Conservation (phyloP, 257 asterid species). For the Nicotiana attenuata region DNA sequence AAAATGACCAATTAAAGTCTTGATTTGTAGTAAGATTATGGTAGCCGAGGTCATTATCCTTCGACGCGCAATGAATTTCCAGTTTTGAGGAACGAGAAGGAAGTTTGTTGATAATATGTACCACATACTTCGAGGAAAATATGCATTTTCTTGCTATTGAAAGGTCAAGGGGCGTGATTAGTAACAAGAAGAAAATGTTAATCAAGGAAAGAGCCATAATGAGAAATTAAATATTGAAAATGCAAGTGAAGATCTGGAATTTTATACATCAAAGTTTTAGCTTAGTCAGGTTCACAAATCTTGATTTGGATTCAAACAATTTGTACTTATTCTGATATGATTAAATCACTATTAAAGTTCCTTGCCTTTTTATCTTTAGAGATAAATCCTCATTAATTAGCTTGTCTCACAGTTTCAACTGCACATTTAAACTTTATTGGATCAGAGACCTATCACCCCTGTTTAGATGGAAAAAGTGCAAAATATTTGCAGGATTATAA, state of each 20-base stretch:
- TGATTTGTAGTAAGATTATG: background rate
- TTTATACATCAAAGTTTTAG: background rate
- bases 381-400: background rate
- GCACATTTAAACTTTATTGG: background rate
- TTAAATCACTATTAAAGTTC: background rate
- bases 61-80: background rate
- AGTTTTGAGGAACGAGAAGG: background rate
- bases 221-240: background rate
- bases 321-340: background rate
- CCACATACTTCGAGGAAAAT: background rate
- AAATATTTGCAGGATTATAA: no score
- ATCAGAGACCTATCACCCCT: background rate
- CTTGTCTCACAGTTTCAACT: background rate
- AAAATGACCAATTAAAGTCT: background rate
- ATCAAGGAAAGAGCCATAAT: background rate
- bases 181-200: background rate
- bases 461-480: no score
- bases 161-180: background rate
- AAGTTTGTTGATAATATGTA: background rate
- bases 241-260: background rate
- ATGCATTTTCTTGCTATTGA: background rate
- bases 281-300: background rate
- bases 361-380: background rate
- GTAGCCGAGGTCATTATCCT: background rate
- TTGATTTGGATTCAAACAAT: background rate